Percentiles rank a stretch among this genome's conserved stretches.
These are phyloP conservation scores for Diaporthe sp. DNA, from an alignment of 2,329 filamentous ascomycete species.

Conservation along the genomic window DNA sequence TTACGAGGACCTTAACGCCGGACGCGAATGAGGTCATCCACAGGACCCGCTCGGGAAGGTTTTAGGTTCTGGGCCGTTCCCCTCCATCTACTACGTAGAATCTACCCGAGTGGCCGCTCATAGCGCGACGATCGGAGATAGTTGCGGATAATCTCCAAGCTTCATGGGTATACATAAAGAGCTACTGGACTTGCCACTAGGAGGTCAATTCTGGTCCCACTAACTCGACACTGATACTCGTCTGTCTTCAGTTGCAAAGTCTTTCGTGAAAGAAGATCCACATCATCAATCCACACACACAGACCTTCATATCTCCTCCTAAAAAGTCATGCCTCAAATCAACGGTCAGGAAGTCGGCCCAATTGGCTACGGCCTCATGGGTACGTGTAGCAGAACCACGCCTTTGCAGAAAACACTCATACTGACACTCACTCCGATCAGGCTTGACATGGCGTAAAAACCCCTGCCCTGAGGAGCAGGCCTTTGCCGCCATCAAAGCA, in stretches of 20 bases:
- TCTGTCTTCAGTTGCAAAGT: background rate
- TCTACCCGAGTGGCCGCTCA: background rate
- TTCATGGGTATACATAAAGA: conserved; percentile 12
- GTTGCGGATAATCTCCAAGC: conserved; percentile 10
- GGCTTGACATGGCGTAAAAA: conserved; percentile 59
- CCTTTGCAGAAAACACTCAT: background rate
- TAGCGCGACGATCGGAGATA: conserved; percentile 18
- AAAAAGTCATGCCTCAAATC: conserved; percentile 46
- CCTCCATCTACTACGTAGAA: background rate
- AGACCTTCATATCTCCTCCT: background rate
- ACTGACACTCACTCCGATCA: conserved; percentile 40
- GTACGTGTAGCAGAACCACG: conserved; percentile 38
- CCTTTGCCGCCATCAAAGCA: conserved; percentile 68
- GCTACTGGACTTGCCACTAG: background rate
- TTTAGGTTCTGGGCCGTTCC: background rate
- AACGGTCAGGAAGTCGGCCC: conserved; percentile 47
- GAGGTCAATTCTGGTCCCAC: background rate
- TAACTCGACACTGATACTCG: background rate
- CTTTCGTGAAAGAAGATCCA: background rate
- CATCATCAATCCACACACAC: background rate
- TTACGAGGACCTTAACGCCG: conserved; percentile 13
- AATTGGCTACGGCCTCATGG: conserved; percentile 50
- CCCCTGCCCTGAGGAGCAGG: conserved; percentile 58
- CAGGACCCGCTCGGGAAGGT: background rate
- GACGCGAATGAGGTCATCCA: conserved; percentile 23